Evolutionary conservation across 495 filamentous ascomycete species (phyloP).

Genomic region (Darksidea phi): DNA sequence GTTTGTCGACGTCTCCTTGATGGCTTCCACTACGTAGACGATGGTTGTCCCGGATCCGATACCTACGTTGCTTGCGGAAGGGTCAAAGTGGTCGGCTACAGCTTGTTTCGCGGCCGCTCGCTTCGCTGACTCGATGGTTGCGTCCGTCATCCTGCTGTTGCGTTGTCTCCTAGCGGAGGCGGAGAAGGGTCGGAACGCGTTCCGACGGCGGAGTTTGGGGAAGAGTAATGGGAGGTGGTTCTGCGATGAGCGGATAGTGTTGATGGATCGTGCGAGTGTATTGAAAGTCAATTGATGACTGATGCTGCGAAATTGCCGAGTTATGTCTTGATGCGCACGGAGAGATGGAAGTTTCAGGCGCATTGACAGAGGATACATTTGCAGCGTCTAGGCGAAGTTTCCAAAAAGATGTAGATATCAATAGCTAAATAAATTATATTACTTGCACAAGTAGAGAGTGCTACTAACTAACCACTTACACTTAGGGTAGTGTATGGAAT

Average conservation of each 20-base stretch:
- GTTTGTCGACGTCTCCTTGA: constrained; percentile 56
- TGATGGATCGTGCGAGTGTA: background rate
- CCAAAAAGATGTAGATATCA: no score
- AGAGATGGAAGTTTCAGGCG: constrained; percentile 7
- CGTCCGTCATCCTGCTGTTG: constrained; percentile 30
- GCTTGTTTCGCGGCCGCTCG: constrained; percentile 77
- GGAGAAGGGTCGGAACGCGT: constrained; percentile 7
- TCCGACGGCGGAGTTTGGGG: background rate
- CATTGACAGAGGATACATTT: constrained; percentile 14
- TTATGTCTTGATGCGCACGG: constrained; percentile 13
- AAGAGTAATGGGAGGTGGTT: background rate
- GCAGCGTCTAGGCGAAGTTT: no score
- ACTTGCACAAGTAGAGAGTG: no score
- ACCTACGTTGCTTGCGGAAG: constrained; percentile 71
- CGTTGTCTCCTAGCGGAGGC: background rate
- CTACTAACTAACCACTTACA: no score
- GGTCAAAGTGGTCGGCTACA: constrained; percentile 78
- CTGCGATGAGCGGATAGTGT: background rate
- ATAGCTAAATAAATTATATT: no score
- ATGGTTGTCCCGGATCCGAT: constrained; percentile 95
- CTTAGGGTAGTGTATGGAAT: no score
- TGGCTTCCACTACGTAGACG: constrained; percentile 93
- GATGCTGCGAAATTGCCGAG: constrained; percentile 24
- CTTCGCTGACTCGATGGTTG: constrained; percentile 74
- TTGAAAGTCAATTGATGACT: constrained; percentile 21